phyloP scores from a whole-genome alignment of 2,329 filamentous ascomycete genomes.

The Huntiella savannae region DNA sequence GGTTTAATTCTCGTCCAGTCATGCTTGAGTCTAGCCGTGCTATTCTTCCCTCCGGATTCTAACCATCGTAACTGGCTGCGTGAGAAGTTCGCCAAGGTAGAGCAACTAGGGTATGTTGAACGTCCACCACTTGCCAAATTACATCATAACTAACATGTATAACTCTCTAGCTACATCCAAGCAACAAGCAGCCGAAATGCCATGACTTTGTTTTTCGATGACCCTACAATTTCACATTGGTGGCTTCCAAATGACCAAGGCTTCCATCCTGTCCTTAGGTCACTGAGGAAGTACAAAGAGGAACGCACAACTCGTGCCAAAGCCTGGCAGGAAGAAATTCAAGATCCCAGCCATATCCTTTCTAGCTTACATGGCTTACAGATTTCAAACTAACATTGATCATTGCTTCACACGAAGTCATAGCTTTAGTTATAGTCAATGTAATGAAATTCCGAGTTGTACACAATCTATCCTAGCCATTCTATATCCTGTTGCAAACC shows the following conservation, averaged over 20 bases:
- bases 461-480: background rate
- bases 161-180: slow-evolving; percentile 53
- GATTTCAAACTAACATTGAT: background rate
- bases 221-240: slow-evolving; percentile 56
- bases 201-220: slow-evolving; percentile 58
- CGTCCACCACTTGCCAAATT: background rate
- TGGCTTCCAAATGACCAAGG: slow-evolving; percentile 76
- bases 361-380: slow-evolving; percentile 32
- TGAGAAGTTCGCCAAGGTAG: slow-evolving; percentile 58
- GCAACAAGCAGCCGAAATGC: slow-evolving; percentile 52
- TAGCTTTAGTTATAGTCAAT: background rate
- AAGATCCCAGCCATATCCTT: slow-evolving; percentile 64
- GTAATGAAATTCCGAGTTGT: too few relatives aligned
- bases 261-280: slow-evolving; percentile 53
- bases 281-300: slow-evolving; percentile 62
- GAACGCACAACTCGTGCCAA: slow-evolving; percentile 47
- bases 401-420: background rate
- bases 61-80: slow-evolving; percentile 63
- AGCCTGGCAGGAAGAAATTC: slow-evolving; percentile 43
- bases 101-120: slow-evolving; percentile 52
- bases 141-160: slow-evolving; percentile 5
- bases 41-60: slow-evolving; percentile 62
- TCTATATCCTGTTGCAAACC: background rate
- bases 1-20: slow-evolving; percentile 56
- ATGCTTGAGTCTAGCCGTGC: slow-evolving; percentile 51